Evolutionary conservation across 192 early-diverging fungal genomes (phyloP), one percentile per base, ranked within the genome.

Genomic region (Lunasporangiospora selenospora): DNA sequence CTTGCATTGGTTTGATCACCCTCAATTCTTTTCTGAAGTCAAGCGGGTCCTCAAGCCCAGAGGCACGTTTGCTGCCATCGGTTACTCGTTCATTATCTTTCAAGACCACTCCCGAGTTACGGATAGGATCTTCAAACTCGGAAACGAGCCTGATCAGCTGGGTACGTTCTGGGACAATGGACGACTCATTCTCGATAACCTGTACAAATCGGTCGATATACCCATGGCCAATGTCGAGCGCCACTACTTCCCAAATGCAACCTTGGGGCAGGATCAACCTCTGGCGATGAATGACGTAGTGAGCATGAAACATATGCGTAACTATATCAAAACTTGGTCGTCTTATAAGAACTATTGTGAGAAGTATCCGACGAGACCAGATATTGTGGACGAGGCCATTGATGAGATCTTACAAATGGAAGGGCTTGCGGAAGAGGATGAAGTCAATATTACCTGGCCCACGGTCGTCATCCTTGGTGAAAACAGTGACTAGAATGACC

Each of bases 301-400:
- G 62, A 75, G 69, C 9, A 46, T 84, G 46, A 40, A 50, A 2
- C 65, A 60, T 19, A 70, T 87, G 13, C 42, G 51, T 21, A 64
- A 70, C 23, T 88, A 85, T 51, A 45, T 88, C 33, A 80, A 82
- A 64, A 88, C 87, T 0, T 84, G 82, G 62, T 84, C 82, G 9
- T n/a, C 69, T 4, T 88, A 87, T 57, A 80, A 80, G 45, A 87
- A 67, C 44, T 88, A 71, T 46, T 64, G 55, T 30, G 69, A 82
- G 21, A 64, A 78, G 26, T 52, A 80, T 58, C 44, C 63, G 0
- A 53, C 60, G 18, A 36, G 44, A 4, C 53, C 52, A 3, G 84
- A 87, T 52, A 77, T 78, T 18, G 63, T 85, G 5, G 84, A 87
- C 46, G 19, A 44, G 36, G 62, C 66, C 12, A 56, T 84, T 52